Evolutionary conservation across 495 filamentous ascomycete species (phyloP).

Genomic region (Hypoxylon fragiforme): DNA sequence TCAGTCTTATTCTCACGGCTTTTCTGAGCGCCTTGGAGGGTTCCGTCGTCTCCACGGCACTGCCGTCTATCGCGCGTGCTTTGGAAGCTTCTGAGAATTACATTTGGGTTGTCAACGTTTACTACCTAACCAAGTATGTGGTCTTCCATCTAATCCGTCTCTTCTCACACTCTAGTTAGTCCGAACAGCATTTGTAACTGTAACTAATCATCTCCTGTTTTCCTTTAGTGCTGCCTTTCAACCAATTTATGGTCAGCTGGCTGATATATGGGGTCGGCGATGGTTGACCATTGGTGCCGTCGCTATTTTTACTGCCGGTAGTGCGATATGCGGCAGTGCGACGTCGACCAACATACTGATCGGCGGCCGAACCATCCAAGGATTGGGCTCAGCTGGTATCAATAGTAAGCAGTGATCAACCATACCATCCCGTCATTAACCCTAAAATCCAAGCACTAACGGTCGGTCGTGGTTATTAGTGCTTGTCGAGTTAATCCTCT

Average conservation of each 20-base stretch:
- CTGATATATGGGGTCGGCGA: constrained; percentile 50
- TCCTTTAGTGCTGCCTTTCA: not conserved
- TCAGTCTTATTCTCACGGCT: not conserved
- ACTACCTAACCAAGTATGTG: no score
- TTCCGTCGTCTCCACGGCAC: not conserved
- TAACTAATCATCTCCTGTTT: no score
- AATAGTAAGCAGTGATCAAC: no score
- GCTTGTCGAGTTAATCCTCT: constrained; percentile 68
- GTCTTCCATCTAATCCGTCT: no score
- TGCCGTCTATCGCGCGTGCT: not conserved
- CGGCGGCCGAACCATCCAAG: constrained; percentile 72
- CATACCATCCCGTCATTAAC: no score
- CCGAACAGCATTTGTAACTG: no score
- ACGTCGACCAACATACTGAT: constrained; percentile 59
- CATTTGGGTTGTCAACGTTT: not conserved
- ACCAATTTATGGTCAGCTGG: constrained; percentile 27
- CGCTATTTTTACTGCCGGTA: constrained; percentile 46
- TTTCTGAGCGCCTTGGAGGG: not conserved
- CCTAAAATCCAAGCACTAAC: no score
- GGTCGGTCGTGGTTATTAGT: no score
- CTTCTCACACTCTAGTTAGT: no score
- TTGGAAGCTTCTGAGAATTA: not conserved
- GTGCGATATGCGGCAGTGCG: constrained; percentile 44
- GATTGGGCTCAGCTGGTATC: constrained; percentile 73
- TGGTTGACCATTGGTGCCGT: constrained; percentile 39